Evolutionary conservation across 768 basidiomycete genomes (phyloP), one percentile per base, ranked within the genome.

Genomic region (Agrocybe praecox): DNA sequence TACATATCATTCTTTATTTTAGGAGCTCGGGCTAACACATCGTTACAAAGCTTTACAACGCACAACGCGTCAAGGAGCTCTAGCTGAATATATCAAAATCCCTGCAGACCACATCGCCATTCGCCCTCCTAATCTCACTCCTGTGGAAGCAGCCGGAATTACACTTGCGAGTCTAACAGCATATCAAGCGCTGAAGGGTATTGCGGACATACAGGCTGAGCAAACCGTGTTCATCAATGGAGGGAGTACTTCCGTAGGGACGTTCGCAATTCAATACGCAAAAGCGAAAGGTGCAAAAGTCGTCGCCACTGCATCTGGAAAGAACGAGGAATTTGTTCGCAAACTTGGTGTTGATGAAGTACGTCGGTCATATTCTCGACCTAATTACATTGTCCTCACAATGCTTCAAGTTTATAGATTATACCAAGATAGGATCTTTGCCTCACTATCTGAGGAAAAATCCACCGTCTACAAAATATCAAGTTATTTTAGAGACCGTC

Each of bases 251-350:
- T 72, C 84, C 12, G 87, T 90, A 1, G 90, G 90, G 4, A 72
- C 78, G n/a, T 81, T 80, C 61, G 89, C 87, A 1, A 87, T 92
- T 47, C 88, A 91, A 67, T 66, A 91, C 10, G 88, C 89, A 8
- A 92, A 90, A 65, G 77, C 81, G 0, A 75, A 74, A 58, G 87
- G 87, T 3, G 82, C 83, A 53, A 73, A 67, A 49, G 88, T 91
- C 5, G 73, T 80, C 2, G 82, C 82, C 0, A 83, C 78, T 26
- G 87, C 86, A 9, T 89, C 87, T 3, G 74, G 66, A 1, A 81
- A 77, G 67, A 90, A 89, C 57, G 80, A 82, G 45, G 75, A 76
- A 4, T 81, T 84, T 50, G 83, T 90, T 34, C 80, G 77, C 10
- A 61, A 62, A 1, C 62, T 86, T 29, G 90, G 91, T 21, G 90